Evolutionary conservation across 768 basidiomycete species (phyloP).

Genomic region (Russula earlei): DNA sequence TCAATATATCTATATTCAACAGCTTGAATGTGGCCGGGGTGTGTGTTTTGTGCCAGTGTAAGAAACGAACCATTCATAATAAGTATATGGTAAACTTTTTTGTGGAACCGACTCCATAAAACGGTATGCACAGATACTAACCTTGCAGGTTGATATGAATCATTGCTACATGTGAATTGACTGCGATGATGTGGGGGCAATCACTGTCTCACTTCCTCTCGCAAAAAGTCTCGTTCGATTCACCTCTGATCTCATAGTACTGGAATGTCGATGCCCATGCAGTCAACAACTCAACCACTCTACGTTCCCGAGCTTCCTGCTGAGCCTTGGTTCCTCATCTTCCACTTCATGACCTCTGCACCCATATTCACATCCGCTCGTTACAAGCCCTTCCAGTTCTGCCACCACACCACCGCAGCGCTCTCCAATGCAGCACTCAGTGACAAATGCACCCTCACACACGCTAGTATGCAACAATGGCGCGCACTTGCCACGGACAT

Average conservation of each 20-base stretch:
- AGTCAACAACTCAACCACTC: not conserved
- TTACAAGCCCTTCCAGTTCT: conserved; percentile 9
- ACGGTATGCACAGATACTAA: too few species aligned
- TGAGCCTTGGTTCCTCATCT: conserved; percentile 19
- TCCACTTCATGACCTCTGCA: conserved; percentile 12
- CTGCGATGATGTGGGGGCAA: too few species aligned
- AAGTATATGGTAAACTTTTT: too few species aligned
- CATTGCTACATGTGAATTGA: too few species aligned
- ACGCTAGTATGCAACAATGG: conserved; percentile 17
- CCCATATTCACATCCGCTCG: not conserved
- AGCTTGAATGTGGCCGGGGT: too few species aligned
- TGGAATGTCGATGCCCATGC: not conserved
- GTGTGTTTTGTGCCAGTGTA: too few species aligned
- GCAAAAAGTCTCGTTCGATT: not conserved
- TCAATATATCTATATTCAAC: too few species aligned
- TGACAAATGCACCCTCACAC: conserved; percentile 9
- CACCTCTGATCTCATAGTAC: not conserved
- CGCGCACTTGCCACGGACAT: conserved; percentile 4
- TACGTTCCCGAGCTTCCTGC: conserved; percentile 1
- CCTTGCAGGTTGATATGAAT: too few species aligned
- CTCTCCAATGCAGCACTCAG: not conserved
- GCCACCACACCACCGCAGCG: not conserved
- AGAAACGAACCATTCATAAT: too few species aligned
- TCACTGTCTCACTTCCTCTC: not conserved
- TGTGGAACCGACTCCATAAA: too few species aligned